phyloP scores from a whole-genome alignment of 257 asterid genomes.

The Solanum pennellii region DNA sequence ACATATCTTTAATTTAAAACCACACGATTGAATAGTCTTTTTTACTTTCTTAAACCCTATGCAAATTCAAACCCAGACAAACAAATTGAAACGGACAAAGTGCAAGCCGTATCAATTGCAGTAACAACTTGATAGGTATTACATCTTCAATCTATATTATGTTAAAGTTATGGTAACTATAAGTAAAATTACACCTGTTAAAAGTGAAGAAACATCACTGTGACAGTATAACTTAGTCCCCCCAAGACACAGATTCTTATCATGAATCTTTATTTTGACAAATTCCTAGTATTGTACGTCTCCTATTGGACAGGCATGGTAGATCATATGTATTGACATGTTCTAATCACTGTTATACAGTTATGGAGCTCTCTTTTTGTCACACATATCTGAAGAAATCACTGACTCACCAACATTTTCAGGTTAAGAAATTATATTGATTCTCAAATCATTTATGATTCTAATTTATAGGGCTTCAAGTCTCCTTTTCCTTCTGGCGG shows the following conservation, averaged over 20 bases:
- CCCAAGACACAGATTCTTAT: neutral
- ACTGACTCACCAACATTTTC: slow-evolving; percentile 73
- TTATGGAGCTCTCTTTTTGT: slow-evolving; percentile 62
- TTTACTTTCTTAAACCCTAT: neutral
- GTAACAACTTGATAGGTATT: neutral
- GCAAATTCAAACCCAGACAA: neutral
- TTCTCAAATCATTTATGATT: neutral
- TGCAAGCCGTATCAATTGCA: neutral
- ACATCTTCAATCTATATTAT: neutral
- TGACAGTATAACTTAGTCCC: neutral
- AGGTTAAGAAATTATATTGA: slow-evolving; percentile 31
- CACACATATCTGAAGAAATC: slow-evolving; percentile 62
- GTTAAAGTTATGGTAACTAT: neutral
- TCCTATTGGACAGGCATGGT: neutral
- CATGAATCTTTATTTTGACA: neutral
- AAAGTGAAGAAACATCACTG: neutral
- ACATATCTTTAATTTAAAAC: neutral
- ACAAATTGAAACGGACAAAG: neutral
- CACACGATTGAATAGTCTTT: neutral
- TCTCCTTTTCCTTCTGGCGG: slow-evolving; percentile 6
- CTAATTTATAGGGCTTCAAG: neutral
- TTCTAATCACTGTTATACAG: slow-evolving; percentile 24
- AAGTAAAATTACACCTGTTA: neutral
- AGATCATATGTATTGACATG: neutral
- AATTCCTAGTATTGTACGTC: neutral